A percentile compares a stretch with the other conserved stretches of the same genome.
These are phyloP conservation scores for Fraxinus pennsylvanica DNA, from an alignment of 257 asterid genomes.

Conservation along the genomic window DNA sequence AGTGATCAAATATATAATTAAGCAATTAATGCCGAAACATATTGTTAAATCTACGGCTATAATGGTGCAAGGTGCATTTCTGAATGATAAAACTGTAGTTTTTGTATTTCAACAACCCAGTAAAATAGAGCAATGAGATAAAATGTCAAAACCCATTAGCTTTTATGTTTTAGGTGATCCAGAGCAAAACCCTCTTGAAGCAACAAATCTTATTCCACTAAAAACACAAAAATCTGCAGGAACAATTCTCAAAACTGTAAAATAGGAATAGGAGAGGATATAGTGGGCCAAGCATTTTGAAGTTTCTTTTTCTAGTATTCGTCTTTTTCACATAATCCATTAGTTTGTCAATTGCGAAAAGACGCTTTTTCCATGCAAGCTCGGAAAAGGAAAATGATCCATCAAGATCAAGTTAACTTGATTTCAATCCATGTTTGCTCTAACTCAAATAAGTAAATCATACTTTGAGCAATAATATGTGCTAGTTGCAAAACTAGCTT, in stretches of 20 bases:
- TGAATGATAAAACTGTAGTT: slow-evolving; percentile 1
- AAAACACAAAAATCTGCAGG: slow-evolving; percentile 6
- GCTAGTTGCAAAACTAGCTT: slow-evolving; percentile 1
- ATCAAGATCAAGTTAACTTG: slow-evolving; percentile 19
- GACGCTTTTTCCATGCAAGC: not conserved
- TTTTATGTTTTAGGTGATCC: not conserved
- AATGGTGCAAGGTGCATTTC: not conserved
- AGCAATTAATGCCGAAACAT: not conserved
- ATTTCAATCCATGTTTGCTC: slow-evolving; percentile 14
- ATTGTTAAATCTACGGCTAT: not conserved
- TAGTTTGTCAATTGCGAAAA: not conserved
- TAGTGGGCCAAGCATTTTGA: not conserved
- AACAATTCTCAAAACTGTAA: not conserved
- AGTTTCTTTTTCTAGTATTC: slow-evolving; percentile 18
- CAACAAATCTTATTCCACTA: not conserved
- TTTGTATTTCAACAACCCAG: slow-evolving; percentile 4
- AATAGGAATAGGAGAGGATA: not conserved
- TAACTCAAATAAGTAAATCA: slow-evolving; percentile 11
- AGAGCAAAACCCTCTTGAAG: not conserved
- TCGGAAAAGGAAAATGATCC: slow-evolving; percentile 8
- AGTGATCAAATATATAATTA: not conserved
- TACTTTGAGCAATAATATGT: not conserved
- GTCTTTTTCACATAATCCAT: not conserved
- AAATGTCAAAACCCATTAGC: not conserved
- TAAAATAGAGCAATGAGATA: too few species aligned